Evolutionary conservation across 257 asterid genomes (phyloP), one percentile per base, ranked within the genome.

Genomic region (Cinchona pubescens): DNA sequence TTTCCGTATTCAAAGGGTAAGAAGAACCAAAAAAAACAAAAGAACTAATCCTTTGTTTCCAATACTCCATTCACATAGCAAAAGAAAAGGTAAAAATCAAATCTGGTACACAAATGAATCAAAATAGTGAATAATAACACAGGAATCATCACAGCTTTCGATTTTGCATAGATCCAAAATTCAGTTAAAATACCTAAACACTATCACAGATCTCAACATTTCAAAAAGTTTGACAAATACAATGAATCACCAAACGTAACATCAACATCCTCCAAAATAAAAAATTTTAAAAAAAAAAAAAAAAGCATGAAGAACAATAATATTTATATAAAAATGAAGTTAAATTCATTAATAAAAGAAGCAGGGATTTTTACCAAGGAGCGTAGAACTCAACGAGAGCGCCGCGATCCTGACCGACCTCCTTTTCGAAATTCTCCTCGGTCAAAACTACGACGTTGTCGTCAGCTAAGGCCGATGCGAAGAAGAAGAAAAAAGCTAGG

Each of bases 351-450:
- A 34, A 21, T 5, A 49, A 30, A 34, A 9, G 5, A 23, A 45
- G 23, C 45, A 48, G 0, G 7, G 49, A 67, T 60, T 2, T 72
- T 21, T 80, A 93, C 98, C 98, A 91, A 21, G 98, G 98, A 78
- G 98, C 97, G 71, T 93, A 93, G 86, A 93, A 93, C 77, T 93
- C 97, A 59, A 93, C 94, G 76, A 92, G 96, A 78, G 98, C 97
- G 51, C 82, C 93, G 75, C 93, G 94, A 87, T 91, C 94, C 78
- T 88, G 91, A 72, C 98, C 97, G 82, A 92, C 93, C 83, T 91
- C 94, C 46, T 92, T 87, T 71, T 92, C 96, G 78, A 92, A 92
- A 85, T 88, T 92, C 8, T 87, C 93, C 75, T 87, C 93, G 67
- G 98, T 92, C 87, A 92, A 79, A 72, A 92, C 93, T 23, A 91